Evolutionary conservation across 2,329 filamentous ascomycete genomes (phyloP).

Genomic region (Colletotrichum agaves): DNA sequence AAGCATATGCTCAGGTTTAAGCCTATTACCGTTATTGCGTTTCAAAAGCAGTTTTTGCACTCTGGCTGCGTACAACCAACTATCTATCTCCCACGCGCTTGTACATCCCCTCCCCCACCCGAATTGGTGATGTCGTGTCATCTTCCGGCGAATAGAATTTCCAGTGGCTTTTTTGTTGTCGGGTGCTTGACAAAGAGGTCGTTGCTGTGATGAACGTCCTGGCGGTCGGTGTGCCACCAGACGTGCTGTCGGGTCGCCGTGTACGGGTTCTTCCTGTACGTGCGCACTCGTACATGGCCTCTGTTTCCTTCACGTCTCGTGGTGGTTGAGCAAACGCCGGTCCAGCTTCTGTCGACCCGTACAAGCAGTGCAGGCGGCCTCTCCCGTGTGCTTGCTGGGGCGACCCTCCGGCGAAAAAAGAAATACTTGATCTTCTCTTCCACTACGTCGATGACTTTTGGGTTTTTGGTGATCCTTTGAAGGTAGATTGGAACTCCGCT

Average conservation of each 20-base stretch:
- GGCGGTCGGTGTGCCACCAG: conserved; percentile 48
- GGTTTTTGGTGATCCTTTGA: conserved; percentile 9
- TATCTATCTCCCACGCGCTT: conserved; percentile 2
- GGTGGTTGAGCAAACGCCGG: conserved; percentile 35
- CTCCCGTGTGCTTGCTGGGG: conserved; percentile 43
- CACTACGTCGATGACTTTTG: conserved; percentile 39
- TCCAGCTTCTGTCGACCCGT: conserved; percentile 48
- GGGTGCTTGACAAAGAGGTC: conserved; percentile 55
- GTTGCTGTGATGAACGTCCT: background rate
- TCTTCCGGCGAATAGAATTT: conserved; percentile 50
- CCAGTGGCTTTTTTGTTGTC: conserved; percentile 47
- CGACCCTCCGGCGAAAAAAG: conserved; percentile 44
- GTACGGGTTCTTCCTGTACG: conserved; percentile 44
- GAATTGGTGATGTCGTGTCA: conserved; percentile 52
- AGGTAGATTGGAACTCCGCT: conserved; percentile 19
- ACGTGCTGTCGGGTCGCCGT: conserved; percentile 45
- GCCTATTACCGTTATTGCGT: no score
- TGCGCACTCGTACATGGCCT: conserved; percentile 47
- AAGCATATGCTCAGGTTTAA: no score
- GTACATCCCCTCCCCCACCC: conserved; percentile 53
- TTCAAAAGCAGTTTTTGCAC: background rate
- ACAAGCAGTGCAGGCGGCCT: conserved; percentile 42
- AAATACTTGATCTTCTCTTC: conserved; percentile 42
- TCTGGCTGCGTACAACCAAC: background rate
- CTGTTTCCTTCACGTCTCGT: conserved; percentile 1